Evolutionary conservation across 2,329 filamentous ascomycete genomes (phyloP), one percentile per base, ranked within the genome.

Genomic region (Diaporthe eres): DNA sequence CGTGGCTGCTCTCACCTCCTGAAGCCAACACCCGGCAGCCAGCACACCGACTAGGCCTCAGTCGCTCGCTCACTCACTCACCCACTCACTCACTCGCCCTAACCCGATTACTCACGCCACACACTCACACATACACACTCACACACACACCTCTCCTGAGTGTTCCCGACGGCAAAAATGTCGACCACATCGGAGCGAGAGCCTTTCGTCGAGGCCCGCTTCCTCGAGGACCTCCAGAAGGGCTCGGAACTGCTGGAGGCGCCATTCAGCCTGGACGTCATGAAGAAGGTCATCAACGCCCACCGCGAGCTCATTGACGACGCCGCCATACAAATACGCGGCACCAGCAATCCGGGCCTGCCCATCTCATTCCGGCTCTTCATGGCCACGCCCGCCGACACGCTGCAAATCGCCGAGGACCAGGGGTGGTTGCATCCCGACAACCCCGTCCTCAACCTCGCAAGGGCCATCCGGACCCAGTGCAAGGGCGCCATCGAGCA

Each of bases 151-250:
- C 58, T 28, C 58, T 13, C 55, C 28, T 28, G 31, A 51, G 8
- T 49, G 58, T 68, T 34, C 10, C 10, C 19, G 28, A 17, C 39
- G 19, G 19, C 31, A 55, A 53, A 34, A 65, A 77, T 77, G 75
- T 77, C 75, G 49, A 68, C 70, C 58, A 51, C 73, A 47, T 77
- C 75, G 53, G 75, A 77, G 47, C 70, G 75, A 17, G 68, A 67
- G 63, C 75, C 75, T 12, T 77, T 77, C 39, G 67, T 71, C 15
- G 75, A 77, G 70, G 70, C 73, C 53, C 73, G 71, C 49, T 77
- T 77, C 63, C 61, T 77, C 12, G 75, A 75, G 44, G 75, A 77
- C 55, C 22, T 77, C 39, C 31, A 37, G 39, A 71, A 63, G 28
- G 74, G 61, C 17, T 70, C 73, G 9, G n/a, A 51, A 47, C 57